A percentile compares a stretch with the other conserved stretches of the same genome.
These are phyloP conservation scores for Cronartium ribicola DNA, from an alignment of 1,284 basidiomycete species.

Conservation along the genomic window DNA sequence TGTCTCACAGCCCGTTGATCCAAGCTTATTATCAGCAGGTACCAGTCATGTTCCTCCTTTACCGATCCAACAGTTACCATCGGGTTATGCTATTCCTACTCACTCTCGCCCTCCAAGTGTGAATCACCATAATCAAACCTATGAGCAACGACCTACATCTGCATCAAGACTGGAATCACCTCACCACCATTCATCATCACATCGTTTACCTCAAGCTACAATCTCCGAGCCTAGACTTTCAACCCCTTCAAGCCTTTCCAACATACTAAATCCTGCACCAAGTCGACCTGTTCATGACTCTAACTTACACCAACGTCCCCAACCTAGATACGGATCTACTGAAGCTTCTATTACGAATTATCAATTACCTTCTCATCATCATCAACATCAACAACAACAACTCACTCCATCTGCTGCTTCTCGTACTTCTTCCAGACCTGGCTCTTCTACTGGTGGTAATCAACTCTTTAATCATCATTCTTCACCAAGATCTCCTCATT, in stretches of 20 bases:
- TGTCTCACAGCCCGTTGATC: slow-evolving; percentile 24
- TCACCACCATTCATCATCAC: not conserved
- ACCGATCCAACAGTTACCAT: not conserved
- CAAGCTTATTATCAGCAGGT: not conserved
- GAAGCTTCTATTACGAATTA: not conserved
- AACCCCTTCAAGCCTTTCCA: slow-evolving; percentile 29
- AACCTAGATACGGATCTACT: not conserved
- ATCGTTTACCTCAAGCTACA: not conserved
- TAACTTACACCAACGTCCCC: not conserved
- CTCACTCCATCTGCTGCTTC: not conserved
- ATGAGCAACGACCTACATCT: not conserved
- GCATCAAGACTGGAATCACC: not conserved
- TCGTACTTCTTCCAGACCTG: not conserved
- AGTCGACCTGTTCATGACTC: not conserved
- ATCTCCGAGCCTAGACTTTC: slow-evolving; percentile 12
- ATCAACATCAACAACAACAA: not conserved
- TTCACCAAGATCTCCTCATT: not conserved
- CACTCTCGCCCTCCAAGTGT: not conserved
- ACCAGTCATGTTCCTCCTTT: not conserved
- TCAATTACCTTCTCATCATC: not conserved
- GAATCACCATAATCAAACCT: not conserved
- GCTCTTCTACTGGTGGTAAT: not conserved
- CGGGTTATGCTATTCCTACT: not conserved
- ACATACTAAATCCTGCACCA: slow-evolving; percentile 25
- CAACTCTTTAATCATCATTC: not conserved